These are phyloP conservation scores for Diophrys appendiculata DNA, from an alignment of 73 alveolate species.

Conservation along the genomic window DNA sequence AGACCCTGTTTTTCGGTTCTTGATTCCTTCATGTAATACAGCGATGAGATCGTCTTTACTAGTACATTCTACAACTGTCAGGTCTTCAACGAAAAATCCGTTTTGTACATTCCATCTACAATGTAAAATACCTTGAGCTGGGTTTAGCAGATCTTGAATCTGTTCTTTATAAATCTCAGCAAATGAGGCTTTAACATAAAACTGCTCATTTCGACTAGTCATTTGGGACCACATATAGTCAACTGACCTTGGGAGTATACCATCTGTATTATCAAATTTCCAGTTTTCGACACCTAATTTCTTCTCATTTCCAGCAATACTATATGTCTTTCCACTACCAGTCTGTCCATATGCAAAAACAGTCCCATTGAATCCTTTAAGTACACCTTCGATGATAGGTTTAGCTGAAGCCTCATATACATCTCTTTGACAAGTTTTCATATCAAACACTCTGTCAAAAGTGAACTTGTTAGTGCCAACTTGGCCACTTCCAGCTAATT, in stretches of 20 bases:
- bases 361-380: constrained; percentile 96
- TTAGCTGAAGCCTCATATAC: constrained; percentile 76
- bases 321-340: constrained; percentile 97
- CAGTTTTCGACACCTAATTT: constrained; percentile 83
- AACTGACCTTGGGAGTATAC: constrained; percentile 89
- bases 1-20: constrained; percentile 92
- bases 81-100: constrained; percentile 93
- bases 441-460: constrained; percentile 77
- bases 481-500: constrained; percentile 23
- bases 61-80: constrained; percentile 91
- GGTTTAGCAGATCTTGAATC: constrained; percentile 89
- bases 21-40: constrained; percentile 95
- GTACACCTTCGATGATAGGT: constrained; percentile 92
- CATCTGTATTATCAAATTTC: constrained; percentile 85
- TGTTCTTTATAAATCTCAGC: constrained; percentile 93
- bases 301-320: constrained; percentile 86
- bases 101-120: constrained; percentile 90
- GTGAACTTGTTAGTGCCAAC: constrained; percentile 55
- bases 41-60: constrained; percentile 86
- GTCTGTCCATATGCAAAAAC: constrained; percentile 98
- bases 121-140: constrained; percentile 79
- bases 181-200: constrained; percentile 91
- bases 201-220: constrained; percentile 82
- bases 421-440: constrained; percentile 66
- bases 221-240: constrained; percentile 87